Percentiles rank a stretch among this genome's conserved stretches.
phyloP scores from a whole-genome alignment of 345 rosid species.

The Linum trigynum region DNA sequence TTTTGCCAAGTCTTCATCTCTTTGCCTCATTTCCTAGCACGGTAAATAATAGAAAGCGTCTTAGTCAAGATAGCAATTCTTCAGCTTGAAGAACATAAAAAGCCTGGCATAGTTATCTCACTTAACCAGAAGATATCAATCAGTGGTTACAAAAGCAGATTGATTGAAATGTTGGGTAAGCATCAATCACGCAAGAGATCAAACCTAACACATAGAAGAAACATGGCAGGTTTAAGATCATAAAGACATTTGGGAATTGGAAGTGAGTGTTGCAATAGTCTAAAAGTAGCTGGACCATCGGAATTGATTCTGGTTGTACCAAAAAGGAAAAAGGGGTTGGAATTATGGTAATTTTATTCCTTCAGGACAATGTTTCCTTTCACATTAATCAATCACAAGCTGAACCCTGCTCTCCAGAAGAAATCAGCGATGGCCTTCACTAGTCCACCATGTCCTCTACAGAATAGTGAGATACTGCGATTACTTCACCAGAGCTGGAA shows the following conservation, averaged over 20 bases:
- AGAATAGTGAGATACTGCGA: too few species aligned
- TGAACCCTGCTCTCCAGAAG: not conserved
- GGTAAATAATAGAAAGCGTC: too few species aligned
- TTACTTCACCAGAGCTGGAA: too few species aligned
- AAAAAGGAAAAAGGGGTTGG: not conserved
- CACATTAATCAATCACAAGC: not conserved
- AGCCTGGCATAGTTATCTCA: too few species aligned
- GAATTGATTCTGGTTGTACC: not conserved
- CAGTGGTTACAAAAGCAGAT: not conserved
- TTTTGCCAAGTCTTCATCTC: slow-evolving; percentile 51
- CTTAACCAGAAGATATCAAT: too few species aligned
- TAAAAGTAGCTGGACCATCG: not conserved
- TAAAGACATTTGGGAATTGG: not conserved
- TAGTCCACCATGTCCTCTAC: too few species aligned
- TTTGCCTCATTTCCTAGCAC: slow-evolving; percentile 45
- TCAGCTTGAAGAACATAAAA: too few species aligned
- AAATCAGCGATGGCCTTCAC: not conserved
- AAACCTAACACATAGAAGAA: not conserved
- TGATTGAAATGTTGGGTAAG: not conserved
- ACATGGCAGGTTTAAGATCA: not conserved
- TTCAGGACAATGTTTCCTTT: not conserved
- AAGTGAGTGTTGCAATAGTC: not conserved
- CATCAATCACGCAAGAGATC: not conserved
- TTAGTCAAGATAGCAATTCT: too few species aligned
- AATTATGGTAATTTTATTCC: not conserved